phyloP scores from a whole-genome alignment of 192 early-diverging fungal species.

The Mortierella alpina region DNA sequence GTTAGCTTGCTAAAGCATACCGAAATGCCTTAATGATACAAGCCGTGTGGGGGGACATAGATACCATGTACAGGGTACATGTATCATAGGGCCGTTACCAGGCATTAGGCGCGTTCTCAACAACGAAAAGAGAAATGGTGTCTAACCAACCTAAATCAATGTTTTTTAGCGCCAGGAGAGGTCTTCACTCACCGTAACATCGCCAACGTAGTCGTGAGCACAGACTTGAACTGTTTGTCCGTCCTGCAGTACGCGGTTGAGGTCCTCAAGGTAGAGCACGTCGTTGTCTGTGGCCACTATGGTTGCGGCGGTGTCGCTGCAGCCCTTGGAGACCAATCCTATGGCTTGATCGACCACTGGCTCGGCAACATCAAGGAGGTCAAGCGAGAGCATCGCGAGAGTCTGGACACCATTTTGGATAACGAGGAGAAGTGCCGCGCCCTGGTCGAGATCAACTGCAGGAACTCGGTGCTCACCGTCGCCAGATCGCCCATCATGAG shows the following conservation, averaged over 20 bases:
- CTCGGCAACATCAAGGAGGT: slow-evolving; percentile 87
- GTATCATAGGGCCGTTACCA: no score
- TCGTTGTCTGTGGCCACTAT: slow-evolving; percentile 92
- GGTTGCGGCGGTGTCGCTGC: slow-evolving; percentile 77
- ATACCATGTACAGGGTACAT: no score
- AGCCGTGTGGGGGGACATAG: no score
- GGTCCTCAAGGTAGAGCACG: slow-evolving; percentile 90
- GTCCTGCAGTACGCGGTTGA: slow-evolving; percentile 96
- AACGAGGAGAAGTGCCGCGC: slow-evolving; percentile 58
- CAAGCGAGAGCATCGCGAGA: slow-evolving; percentile 58
- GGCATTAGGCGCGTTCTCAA: neutral
- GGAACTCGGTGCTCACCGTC: slow-evolving; percentile 77
- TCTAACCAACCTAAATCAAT: neutral
- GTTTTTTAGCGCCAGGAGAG: slow-evolving; percentile 72
- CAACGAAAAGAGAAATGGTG: neutral
- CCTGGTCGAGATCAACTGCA: slow-evolving; percentile 79
- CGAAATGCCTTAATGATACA: no score
- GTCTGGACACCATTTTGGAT: slow-evolving; percentile 49
- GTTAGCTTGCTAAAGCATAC: no score
- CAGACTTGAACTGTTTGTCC: slow-evolving; percentile 84
- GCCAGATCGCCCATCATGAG: slow-evolving; percentile 80
- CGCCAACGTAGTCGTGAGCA: slow-evolving; percentile 87
- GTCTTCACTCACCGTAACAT: slow-evolving; percentile 98
- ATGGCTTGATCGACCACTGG: slow-evolving; percentile 91
- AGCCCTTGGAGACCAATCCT: slow-evolving; percentile 66